Percentiles rank a stretch among this genome's conserved stretches.
These are phyloP conservation scores for Myochromella boudieri DNA, from an alignment of 768 basidiomycete genomes.

Conservation along the genomic window DNA sequence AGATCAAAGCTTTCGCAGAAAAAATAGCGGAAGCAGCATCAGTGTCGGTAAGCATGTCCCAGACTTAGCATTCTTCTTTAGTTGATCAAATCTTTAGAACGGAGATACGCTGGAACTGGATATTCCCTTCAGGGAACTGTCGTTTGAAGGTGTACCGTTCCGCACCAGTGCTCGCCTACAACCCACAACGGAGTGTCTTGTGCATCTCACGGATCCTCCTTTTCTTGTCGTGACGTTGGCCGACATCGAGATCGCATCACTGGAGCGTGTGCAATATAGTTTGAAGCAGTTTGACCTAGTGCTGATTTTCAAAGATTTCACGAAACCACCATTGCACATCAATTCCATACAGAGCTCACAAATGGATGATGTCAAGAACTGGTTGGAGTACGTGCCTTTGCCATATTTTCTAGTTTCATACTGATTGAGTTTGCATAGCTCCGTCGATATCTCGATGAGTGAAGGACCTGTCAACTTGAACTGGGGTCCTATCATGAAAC, in stretches of 20 bases:
- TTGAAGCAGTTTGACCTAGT: constrained; percentile 97
- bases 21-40: constrained; percentile 86
- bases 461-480: constrained; percentile 97
- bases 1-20: constrained; percentile 92
- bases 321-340: constrained; percentile 88
- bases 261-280: constrained; percentile 96
- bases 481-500: constrained; percentile 99
- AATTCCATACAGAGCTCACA: constrained; percentile 91
- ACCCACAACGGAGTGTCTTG: constrained; percentile 95
- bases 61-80: neutral
- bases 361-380: constrained; percentile 97
- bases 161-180: constrained; percentile 92
- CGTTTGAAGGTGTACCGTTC: constrained; percentile 96
- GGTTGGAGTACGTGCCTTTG: constrained; percentile 80
- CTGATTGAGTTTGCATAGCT: constrained; percentile 55
- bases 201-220: constrained; percentile 92
- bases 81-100: constrained; percentile 29
- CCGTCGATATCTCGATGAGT: constrained; percentile 93
- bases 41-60: constrained; percentile 53
- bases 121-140: constrained; percentile 95
- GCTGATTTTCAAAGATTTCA: constrained; percentile 96
- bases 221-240: constrained; percentile 93
- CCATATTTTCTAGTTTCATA: constrained; percentile 10
- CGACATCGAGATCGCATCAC: constrained; percentile 94
- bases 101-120: constrained; percentile 91